Conservation (phyloP, 2,329 filamentous ascomycete genomes). For the Plectosphaerella plurivora region DNA sequence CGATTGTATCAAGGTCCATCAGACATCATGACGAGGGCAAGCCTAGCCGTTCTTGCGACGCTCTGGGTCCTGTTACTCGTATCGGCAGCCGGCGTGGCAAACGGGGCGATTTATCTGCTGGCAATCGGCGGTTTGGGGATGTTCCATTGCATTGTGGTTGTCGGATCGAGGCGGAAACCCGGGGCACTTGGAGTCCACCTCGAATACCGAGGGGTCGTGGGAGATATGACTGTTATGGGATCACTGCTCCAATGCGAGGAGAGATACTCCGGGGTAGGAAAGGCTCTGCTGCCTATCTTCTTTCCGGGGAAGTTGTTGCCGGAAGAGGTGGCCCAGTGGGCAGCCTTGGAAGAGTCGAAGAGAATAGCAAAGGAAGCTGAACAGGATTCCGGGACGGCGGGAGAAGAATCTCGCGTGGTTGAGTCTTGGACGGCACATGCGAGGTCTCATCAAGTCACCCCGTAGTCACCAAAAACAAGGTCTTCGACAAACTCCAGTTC, state of each 20-base stretch:
- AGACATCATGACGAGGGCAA: constrained; percentile 12
- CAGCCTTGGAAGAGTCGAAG: too few species aligned
- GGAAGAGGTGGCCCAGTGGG: too few species aligned
- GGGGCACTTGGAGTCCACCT: constrained; percentile 20
- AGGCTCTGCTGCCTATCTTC: too few species aligned
- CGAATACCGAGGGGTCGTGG: constrained; percentile 5
- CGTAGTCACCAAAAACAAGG: too few species aligned
- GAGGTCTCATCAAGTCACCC: too few species aligned
- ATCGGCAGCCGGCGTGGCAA: constrained; percentile 27
- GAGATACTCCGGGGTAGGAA: background rate
- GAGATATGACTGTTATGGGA: constrained; percentile 7
- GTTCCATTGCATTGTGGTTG: constrained; percentile 31
- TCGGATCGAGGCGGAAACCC: constrained; percentile 20
- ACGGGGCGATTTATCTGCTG: constrained; percentile 34
- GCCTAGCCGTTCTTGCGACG: constrained; percentile 18
- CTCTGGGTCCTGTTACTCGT: constrained; percentile 37
- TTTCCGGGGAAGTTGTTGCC: too few species aligned
- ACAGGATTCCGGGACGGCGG: too few species aligned
- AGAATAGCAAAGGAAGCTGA: too few species aligned
- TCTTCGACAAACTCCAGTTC: too few species aligned
- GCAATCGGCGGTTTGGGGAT: constrained; percentile 33
- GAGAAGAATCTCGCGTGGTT: too few species aligned
- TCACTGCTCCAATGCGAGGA: constrained; percentile 8
- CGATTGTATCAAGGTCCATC: constrained; percentile 5
- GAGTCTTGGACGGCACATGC: too few species aligned